Percentiles rank a stretch among this genome's conserved stretches.
Conservation (phyloP, 78 protist genomes). For the Dictyostelium citrinum region DNA sequence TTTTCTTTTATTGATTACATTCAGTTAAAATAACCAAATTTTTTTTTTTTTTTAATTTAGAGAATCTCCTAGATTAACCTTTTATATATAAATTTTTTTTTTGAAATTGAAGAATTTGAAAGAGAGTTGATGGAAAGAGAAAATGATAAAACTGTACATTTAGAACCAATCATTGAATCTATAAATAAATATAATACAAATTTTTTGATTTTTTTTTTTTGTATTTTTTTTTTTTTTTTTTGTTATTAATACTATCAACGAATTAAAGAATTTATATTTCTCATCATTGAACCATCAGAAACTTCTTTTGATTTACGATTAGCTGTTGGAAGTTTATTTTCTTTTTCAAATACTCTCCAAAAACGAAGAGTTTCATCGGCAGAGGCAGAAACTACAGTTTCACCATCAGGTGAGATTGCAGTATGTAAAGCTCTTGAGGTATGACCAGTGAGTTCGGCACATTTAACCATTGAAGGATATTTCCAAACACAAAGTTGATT, state of each 20-base stretch:
- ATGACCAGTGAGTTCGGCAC: conserved; percentile 98
- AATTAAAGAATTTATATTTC: conserved; percentile 29
- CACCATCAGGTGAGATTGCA: conserved; percentile 99
- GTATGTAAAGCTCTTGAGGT: conserved; percentile 97
- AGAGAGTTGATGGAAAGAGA: not conserved
- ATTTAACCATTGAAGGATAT: conserved; percentile 95
- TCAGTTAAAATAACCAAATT: too few relatives aligned
- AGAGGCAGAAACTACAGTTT: conserved; percentile 94
- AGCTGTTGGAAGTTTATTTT: conserved; percentile 53
- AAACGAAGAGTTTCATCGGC: conserved; percentile 99
- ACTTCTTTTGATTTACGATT: conserved; percentile 41
- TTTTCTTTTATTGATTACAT: too few relatives aligned
- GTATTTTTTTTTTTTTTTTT: not conserved
- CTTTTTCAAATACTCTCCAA: conserved; percentile 95
- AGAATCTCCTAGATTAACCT: not conserved
- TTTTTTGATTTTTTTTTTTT: not conserved
- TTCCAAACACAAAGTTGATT: conserved; percentile 99
- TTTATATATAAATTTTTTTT: not conserved
- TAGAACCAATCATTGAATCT: not conserved
- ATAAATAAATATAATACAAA: not conserved
- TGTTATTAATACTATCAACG: conserved; percentile 24
- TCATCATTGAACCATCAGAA: conserved; percentile 52
- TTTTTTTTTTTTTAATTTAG: too few relatives aligned
- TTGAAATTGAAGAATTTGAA: not conserved
- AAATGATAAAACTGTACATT: not conserved